Percentiles rank a stretch among this genome's conserved stretches.
phyloP scores from a whole-genome alignment of 2,329 filamentous ascomycete species.

The Paecilomyces sp. region DNA sequence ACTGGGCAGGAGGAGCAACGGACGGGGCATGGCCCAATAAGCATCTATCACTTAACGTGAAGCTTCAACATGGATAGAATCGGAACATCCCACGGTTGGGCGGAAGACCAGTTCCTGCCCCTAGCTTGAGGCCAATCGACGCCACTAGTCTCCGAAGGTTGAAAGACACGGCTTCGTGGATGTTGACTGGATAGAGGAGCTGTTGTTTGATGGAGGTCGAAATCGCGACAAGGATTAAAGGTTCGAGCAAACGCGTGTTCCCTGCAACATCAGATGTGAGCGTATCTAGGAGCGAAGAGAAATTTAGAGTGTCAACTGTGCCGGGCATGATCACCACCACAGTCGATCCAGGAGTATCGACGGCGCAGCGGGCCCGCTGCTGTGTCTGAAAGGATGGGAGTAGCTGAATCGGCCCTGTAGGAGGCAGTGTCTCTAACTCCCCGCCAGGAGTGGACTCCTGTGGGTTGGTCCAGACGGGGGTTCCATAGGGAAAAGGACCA shows the following conservation, averaged over 20 bases:
- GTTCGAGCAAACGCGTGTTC: background rate
- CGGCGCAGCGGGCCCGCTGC: background rate
- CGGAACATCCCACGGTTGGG: background rate
- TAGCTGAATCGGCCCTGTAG: background rate
- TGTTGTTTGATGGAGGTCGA: background rate
- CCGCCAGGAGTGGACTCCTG: background rate
- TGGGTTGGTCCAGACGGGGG: background rate
- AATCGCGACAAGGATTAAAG: background rate
- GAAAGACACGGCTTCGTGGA: background rate
- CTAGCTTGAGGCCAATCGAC: background rate
- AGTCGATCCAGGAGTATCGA: background rate
- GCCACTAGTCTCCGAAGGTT: background rate
- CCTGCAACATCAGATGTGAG: background rate
- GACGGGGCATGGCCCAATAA: background rate
- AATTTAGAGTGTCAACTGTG: background rate
- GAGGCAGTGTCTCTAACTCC: background rate
- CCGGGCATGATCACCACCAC: background rate
- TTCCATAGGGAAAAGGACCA: background rate
- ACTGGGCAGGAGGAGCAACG: background rate
- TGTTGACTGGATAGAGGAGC: background rate
- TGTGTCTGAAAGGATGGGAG: background rate
- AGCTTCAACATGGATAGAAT: background rate
- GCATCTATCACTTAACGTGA: background rate
- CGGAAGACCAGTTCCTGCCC: background rate
- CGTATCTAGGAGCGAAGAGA: background rate